Base-by-base conservation (phyloP, 768 basidiomycete species). In the Nidularia sp. region DNA sequence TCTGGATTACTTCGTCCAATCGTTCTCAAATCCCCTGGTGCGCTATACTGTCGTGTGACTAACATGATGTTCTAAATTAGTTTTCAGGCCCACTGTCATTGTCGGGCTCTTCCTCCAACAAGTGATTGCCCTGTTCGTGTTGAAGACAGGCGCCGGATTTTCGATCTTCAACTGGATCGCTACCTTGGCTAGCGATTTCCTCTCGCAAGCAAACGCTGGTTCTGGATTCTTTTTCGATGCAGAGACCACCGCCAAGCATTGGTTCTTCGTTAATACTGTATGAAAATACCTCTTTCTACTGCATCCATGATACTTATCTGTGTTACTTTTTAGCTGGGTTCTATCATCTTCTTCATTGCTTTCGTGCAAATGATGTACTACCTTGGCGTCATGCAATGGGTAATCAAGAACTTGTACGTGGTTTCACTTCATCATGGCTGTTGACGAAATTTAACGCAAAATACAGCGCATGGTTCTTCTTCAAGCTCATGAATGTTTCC, bases 301-400 rank as follows among this genome's bases (percentile, higher is more conserved):
- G 12, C 15, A 36, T 22, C 48, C 10, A 45, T 50, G 33, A n/a
- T 44, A 48, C n/a, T 35, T 60, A 45, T 52, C 45, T 22, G 35
- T 34, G 43, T 15, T 34, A 10, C 13, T 36, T 13, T 29, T 25
- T 60, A 88, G 81, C 80, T 93, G 39, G 62, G 79, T 7, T 79
- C 86, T 15, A 88, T 96, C 66, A 91, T 97, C 63, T 96, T 96
- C 78, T 97, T 97, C 77, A 81, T 97, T 59, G 92, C 93, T 29
- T 88, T 91, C 57, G 82, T 94, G 50, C 91, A 94, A 68, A 92
- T 93, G 89, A 66, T 91, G 69, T 94, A 93, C 73, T 88, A 93
- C 55, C 67, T 91, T 50, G 90, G 93, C 47, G 87, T 90, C 33
- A 94, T 96, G 91, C 91, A 94, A 73, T 96, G 93, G 92, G 68